Conservation (phyloP, 257 asterid genomes). For the Solanum ahanhuiri region DNA sequence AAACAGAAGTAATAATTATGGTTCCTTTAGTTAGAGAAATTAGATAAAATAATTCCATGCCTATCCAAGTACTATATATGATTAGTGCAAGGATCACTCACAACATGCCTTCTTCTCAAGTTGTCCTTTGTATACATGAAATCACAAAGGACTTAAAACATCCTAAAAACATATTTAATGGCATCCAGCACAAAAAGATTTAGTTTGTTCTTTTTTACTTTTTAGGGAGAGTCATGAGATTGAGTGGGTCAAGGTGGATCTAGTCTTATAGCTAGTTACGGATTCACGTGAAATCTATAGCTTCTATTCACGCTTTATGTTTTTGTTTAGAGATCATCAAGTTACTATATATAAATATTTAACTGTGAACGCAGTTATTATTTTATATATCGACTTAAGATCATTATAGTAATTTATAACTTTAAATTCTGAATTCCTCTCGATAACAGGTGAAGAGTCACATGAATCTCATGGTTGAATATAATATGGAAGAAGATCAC, state of each 20-base stretch:
- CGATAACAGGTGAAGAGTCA: background rate
- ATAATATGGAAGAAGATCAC: background rate
- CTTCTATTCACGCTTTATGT: background rate
- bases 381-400: background rate
- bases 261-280: background rate
- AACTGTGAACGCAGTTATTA: accelerated
- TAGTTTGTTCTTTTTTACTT: background rate
- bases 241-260: background rate
- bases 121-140: background rate
- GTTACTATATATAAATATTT: background rate
- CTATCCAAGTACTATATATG: background rate
- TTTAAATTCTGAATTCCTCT: background rate
- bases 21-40: background rate
- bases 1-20: background rate
- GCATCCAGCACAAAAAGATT: background rate
- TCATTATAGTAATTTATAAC: background rate
- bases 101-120: background rate
- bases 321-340: background rate
- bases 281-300: background rate
- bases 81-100: background rate
- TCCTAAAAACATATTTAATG: background rate
- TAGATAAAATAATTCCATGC: background rate
- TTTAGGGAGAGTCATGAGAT: background rate
- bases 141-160: background rate
- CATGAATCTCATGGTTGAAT: background rate